phyloP scores from a whole-genome alignment of 306 rosid genomes.

The Inga oerstediana region DNA sequence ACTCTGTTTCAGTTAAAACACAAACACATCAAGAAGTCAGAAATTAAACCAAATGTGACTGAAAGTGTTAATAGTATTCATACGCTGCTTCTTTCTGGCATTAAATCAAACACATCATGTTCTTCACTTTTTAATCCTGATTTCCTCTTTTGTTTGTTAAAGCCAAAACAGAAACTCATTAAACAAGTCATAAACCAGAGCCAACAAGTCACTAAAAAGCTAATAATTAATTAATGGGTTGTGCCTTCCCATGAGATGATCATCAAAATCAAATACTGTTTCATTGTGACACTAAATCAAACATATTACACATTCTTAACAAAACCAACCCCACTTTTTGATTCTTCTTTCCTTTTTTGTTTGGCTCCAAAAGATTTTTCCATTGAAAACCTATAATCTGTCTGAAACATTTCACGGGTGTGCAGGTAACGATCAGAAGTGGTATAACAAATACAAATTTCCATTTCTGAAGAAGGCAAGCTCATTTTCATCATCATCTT shows the following conservation, averaged over 20 bases:
- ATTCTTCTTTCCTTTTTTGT: neutral
- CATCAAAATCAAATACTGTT: neutral
- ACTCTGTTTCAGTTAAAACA: neutral
- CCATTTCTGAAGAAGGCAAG: conserved; percentile 82
- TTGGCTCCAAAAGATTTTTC: neutral
- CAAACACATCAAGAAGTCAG: neutral
- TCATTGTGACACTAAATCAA: neutral
- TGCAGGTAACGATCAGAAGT: conserved; percentile 33
- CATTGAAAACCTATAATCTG: neutral
- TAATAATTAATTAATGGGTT: neutral
- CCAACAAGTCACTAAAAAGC: neutral
- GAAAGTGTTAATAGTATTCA: neutral
- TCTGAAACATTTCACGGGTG: neutral
- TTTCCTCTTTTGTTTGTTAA: neutral
- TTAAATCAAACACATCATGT: neutral
- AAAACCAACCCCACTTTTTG: neutral
- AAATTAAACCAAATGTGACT: neutral
- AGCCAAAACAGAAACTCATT: neutral
- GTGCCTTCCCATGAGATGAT: neutral
- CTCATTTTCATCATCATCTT: conserved; percentile 56
- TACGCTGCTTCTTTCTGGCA: neutral
- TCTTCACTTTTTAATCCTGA: neutral
- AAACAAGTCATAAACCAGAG: neutral
- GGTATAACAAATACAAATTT: conserved; percentile 36
- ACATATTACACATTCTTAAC: neutral